Conservation (phyloP, 345 rosid genomes). For the Arabidopsis arenosa region DNA sequence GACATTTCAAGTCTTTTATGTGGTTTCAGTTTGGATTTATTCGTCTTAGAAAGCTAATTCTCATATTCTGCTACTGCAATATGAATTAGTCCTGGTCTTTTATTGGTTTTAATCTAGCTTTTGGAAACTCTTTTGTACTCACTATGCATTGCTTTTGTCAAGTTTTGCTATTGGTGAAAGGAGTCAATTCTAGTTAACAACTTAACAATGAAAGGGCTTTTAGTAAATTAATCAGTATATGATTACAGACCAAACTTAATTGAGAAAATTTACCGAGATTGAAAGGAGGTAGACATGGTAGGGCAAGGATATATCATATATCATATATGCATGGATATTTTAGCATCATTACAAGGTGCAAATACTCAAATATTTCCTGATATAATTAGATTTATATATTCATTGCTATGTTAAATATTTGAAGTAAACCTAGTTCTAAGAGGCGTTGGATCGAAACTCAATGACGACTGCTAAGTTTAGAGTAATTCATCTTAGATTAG, state of each 20-base stretch:
- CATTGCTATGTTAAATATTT: no score
- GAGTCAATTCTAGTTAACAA: background rate
- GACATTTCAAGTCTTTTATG: background rate
- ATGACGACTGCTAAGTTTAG: no score
- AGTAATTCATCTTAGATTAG: no score
- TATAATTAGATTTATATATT: background rate
- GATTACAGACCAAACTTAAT: conserved; percentile 24
- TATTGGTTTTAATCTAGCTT: background rate
- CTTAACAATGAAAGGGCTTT: background rate
- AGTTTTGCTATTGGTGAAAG: conserved; percentile 1
- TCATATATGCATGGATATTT: no score
- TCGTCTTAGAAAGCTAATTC: background rate
- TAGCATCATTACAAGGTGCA: background rate
- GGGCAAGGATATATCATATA: no score
- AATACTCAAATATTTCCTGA: background rate
- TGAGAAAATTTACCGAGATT: conserved; percentile 23
- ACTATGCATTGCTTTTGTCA: conserved; percentile 10
- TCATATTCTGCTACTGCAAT: background rate
- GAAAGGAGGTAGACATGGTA: conserved; percentile 19
- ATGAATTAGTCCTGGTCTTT: background rate
- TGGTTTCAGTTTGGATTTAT: background rate
- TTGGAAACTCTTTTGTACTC: background rate
- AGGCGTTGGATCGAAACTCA: no score
- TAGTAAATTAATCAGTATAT: conserved; percentile 21
- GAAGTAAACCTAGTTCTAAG: no score